Evolutionary conservation across 1,139 yeast species (phyloP).

Genomic region (Protomyces inouyei): DNA sequence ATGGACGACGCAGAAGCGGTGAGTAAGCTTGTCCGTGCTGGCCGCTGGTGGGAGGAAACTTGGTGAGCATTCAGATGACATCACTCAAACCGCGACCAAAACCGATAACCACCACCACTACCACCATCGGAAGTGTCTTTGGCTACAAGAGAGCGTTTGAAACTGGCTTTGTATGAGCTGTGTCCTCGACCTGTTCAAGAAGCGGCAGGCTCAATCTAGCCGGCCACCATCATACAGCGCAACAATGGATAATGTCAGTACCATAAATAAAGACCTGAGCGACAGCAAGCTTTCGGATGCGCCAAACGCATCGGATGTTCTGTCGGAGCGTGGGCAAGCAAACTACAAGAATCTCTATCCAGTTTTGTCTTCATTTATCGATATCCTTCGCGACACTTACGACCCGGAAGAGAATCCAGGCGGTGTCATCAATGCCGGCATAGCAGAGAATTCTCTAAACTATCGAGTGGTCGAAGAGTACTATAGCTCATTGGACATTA

Average conservation of each 20-base stretch:
- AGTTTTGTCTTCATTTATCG: not conserved
- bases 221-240: not conserved
- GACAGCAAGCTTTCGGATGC: not conserved
- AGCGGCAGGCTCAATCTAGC: no score
- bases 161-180: no score
- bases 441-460: not conserved
- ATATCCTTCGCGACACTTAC: not conserved
- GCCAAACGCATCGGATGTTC: not conserved
- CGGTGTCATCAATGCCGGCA: not conserved
- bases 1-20: slow-evolving; percentile 54
- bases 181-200: no score
- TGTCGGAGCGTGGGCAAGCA: not conserved
- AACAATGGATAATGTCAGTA: not conserved
- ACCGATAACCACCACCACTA: not conserved
- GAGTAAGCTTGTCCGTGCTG: slow-evolving; percentile 49
- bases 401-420: not conserved
- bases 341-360: not conserved
- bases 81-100: not conserved
- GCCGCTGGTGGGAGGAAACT: slow-evolving; percentile 81
- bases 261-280: not conserved
- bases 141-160: no score
- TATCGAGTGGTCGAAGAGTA: not conserved
- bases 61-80: slow-evolving; percentile 51
- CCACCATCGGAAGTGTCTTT: not conserved
- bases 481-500: not conserved